A percentile compares a stretch with the other conserved stretches of the same genome.
Evolutionary conservation across 257 asterid species (phyloP).

Genomic region (Penstemon eatonii): DNA sequence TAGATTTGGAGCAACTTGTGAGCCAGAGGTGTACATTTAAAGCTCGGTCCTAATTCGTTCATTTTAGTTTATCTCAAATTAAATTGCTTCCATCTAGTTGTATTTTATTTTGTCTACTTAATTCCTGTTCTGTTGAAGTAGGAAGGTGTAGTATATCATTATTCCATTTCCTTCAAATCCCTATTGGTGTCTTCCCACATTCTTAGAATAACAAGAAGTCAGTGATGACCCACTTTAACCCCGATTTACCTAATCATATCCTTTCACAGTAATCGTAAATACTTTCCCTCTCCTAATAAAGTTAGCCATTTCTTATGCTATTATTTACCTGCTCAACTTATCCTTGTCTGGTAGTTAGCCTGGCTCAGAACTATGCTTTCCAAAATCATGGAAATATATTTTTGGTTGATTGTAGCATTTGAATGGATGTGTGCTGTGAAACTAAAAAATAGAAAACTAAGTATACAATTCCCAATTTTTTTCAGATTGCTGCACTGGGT

Average conservation of each 20-base stretch:
- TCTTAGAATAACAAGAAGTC: neutral
- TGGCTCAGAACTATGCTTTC: slow-evolving; percentile 1
- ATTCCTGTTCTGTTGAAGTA: neutral
- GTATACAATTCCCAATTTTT: slow-evolving; percentile 20
- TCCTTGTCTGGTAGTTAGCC: slow-evolving; percentile 2
- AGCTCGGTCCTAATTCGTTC: neutral
- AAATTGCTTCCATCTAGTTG: neutral
- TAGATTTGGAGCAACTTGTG: neutral
- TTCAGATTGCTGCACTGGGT: slow-evolving; percentile 78
- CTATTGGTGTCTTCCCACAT: neutral
- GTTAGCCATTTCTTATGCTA: neutral
- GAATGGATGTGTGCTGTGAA: neutral
- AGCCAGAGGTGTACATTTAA: neutral
- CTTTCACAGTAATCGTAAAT: slow-evolving; percentile 19
- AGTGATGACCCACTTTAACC: neutral
- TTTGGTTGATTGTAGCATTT: neutral
- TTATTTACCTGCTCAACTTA: slow-evolving; percentile 13
- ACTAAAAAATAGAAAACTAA: slow-evolving; percentile 5
- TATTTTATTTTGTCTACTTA: neutral
- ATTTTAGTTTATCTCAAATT: neutral
- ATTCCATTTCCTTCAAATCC: neutral
- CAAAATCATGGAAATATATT: neutral
- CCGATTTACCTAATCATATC: neutral
- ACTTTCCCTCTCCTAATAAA: neutral
- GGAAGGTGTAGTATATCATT: too few relatives aligned